phyloP scores from a whole-genome alignment of 768 basidiomycete species.

The Lepiota subincarnata region DNA sequence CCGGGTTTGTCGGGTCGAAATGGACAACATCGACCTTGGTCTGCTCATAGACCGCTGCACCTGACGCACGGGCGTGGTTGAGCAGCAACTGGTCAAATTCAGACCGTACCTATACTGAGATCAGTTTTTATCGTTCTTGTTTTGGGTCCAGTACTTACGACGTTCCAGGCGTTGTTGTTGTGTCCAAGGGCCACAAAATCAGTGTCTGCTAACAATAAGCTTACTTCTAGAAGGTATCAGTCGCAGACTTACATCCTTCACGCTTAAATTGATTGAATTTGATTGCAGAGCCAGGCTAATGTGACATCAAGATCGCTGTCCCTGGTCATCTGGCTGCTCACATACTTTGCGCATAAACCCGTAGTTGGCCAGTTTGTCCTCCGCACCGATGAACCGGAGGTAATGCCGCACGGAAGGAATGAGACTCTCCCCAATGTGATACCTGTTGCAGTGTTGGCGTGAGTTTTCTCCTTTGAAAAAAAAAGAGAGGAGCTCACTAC shows the following conservation, averaged over 20 bases:
- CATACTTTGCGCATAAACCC: constrained; percentile 51
- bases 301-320: background rate
- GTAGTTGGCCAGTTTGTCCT: constrained; percentile 43
- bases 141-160: constrained; percentile 34
- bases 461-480: background rate
- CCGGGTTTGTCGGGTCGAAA: constrained; percentile 37
- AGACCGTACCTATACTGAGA: constrained; percentile 41
- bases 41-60: constrained; percentile 50
- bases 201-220: constrained; percentile 37
- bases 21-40: constrained; percentile 47
- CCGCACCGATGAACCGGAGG: constrained; percentile 54
- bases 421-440: constrained; percentile 57
- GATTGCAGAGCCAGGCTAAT: constrained; percentile 56
- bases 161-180: constrained; percentile 58
- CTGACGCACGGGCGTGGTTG: constrained; percentile 49
- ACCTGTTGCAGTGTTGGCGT: constrained; percentile 25
- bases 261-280: constrained; percentile 62
- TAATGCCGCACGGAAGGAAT: constrained; percentile 60
- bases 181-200: constrained; percentile 53
- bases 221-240: constrained; percentile 2
- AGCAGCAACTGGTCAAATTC: constrained; percentile 60
- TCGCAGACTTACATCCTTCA: constrained; percentile 50
- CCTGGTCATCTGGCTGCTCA: background rate
- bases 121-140: background rate
- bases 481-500: constrained; percentile 16